These are phyloP conservation scores for Ogataea paraovalis DNA, from an alignment of 805 yeast genomes.

Conservation along the genomic window DNA sequence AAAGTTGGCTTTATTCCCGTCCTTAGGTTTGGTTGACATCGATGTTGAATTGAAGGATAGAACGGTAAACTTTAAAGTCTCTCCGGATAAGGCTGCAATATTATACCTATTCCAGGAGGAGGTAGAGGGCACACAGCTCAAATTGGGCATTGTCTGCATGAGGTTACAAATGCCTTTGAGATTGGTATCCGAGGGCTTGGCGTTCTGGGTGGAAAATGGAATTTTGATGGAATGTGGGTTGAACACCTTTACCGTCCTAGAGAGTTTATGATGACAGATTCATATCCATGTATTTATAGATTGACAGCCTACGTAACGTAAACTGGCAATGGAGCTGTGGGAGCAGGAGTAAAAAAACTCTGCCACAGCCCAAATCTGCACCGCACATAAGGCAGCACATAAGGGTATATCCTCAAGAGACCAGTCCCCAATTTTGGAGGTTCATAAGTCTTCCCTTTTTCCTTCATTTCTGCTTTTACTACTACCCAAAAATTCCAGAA, in stretches of 20 bases:
- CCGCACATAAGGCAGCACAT: too few species aligned
- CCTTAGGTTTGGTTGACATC: constrained; percentile 59
- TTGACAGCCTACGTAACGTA: too few species aligned
- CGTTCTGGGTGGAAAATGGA: constrained; percentile 62
- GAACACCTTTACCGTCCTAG: constrained; percentile 39
- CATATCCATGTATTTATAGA: constrained; percentile 7
- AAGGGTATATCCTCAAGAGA: too few species aligned
- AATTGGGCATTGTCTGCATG: constrained; percentile 32
- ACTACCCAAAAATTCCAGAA: too few species aligned
- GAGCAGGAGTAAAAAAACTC: too few species aligned
- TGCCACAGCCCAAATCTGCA: too few species aligned
- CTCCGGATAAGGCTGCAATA: constrained; percentile 69
- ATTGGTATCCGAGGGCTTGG: constrained; percentile 36
- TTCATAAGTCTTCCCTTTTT: too few species aligned
- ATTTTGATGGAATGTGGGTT: constrained; percentile 42
- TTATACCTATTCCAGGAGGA: constrained; percentile 28
- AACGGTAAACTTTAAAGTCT: constrained; percentile 40
- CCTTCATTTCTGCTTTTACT: too few species aligned
- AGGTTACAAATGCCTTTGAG: constrained; percentile 41
- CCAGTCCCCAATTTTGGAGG: too few species aligned
- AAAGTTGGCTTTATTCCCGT: constrained; percentile 50
- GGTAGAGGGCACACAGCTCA: constrained; percentile 20
- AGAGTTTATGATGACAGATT: constrained; percentile 15
- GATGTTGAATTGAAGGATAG: constrained; percentile 52
- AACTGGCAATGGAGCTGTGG: too few species aligned